phyloP scores from a whole-genome alignment of 176 grass and related monocot genomes.

The Dactylis glomerata region DNA sequence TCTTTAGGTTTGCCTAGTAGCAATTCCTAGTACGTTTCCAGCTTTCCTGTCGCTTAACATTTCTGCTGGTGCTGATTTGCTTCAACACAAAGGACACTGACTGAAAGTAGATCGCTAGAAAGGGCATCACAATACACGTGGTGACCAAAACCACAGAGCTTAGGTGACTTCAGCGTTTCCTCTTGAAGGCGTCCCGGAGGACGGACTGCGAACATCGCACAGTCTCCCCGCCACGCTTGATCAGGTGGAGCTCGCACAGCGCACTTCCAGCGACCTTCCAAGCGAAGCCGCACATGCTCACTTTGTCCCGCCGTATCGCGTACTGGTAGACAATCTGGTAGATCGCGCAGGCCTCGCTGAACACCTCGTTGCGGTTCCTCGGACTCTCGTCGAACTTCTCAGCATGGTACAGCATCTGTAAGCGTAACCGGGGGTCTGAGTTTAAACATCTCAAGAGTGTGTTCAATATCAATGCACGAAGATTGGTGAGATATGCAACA shows the following conservation, averaged over 20 bases:
- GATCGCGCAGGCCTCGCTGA: background rate
- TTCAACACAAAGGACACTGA: background rate
- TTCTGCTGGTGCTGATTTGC: background rate
- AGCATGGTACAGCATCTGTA: background rate
- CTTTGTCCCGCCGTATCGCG: background rate
- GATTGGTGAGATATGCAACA: background rate
- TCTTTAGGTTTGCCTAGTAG: too few relatives aligned
- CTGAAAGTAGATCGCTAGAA: background rate
- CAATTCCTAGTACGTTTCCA: too few relatives aligned
- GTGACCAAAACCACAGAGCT: background rate
- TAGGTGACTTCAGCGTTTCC: background rate
- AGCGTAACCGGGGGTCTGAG: background rate
- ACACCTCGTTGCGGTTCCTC: background rate
- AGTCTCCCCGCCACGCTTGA: background rate
- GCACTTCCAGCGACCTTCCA: conserved; percentile 62
- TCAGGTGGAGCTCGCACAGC: conserved; percentile 20
- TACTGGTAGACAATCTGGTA: background rate
- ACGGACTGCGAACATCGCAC: background rate
- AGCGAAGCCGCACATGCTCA: conserved; percentile 37
- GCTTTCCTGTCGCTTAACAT: background rate
- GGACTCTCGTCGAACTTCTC: background rate
- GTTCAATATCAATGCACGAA: background rate
- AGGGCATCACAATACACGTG: background rate
- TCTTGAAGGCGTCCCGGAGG: conserved; percentile 17
- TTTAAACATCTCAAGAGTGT: background rate